Conservation (phyloP, 2,329 filamentous ascomycete species). For the Pseudocercospora pini-densiflorae region DNA sequence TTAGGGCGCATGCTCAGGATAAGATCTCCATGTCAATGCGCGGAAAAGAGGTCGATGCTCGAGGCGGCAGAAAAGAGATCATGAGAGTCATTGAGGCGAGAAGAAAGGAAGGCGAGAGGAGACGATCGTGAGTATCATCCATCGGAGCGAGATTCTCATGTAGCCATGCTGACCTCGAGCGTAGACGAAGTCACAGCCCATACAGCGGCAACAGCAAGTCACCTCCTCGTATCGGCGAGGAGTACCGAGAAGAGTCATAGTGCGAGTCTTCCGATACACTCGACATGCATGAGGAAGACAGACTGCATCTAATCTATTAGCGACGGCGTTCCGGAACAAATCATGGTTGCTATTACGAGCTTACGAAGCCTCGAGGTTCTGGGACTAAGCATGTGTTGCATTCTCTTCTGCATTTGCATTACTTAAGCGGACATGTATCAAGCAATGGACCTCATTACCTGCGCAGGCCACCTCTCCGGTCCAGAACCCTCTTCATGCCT, state of each 20-base stretch:
- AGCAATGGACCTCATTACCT: background rate
- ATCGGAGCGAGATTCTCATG: background rate
- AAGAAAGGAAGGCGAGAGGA: slow-evolving; percentile 83
- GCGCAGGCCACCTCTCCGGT: background rate
- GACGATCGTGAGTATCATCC: slow-evolving; percentile 70
- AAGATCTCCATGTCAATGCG: slow-evolving; percentile 95
- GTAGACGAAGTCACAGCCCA: slow-evolving; percentile 31
- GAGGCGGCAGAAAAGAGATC: slow-evolving; percentile 85
- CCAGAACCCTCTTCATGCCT: background rate
- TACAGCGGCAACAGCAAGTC: slow-evolving; percentile 28
- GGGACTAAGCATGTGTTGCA: background rate
- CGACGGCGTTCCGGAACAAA: slow-evolving; percentile 16
- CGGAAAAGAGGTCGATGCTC: slow-evolving; percentile 80
- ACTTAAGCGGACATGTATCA: background rate
- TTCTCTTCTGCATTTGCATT: slow-evolving; percentile 5
- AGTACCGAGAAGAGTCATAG: slow-evolving; percentile 26
- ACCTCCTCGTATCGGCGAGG: slow-evolving; percentile 35
- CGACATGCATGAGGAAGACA: slow-evolving; percentile 1
- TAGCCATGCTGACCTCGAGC: slow-evolving; percentile 2
- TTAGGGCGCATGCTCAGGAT: slow-evolving; percentile 77
- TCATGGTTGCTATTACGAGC: slow-evolving; percentile 2
- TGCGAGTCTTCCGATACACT: slow-evolving; percentile 4
- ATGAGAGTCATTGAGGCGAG: slow-evolving; percentile 83
- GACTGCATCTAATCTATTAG: slow-evolving; percentile 11
- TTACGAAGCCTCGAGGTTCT: background rate